Conservation (phyloP, 73 alveolate species). For the Paramecium sonneborni region DNA sequence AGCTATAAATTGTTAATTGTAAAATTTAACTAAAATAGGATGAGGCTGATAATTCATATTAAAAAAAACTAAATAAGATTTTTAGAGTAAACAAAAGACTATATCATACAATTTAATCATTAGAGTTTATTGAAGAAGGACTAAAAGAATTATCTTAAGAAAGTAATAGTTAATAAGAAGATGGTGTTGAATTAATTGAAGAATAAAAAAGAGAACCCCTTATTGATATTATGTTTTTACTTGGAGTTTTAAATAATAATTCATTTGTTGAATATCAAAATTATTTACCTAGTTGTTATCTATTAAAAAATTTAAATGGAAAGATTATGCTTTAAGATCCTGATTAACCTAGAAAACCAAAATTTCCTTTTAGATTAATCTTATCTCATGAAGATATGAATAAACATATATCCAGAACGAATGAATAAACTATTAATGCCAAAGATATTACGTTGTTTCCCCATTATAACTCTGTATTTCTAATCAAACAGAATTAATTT, state of each 20-base stretch:
- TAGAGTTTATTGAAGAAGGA: neutral
- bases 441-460: slow-evolving; percentile 1
- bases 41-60: neutral
- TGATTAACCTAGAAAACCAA: neutral
- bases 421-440: slow-evolving; percentile 13
- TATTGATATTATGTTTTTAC: neutral
- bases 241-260: neutral
- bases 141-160: neutral
- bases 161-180: neutral
- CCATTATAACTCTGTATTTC: slow-evolving; percentile 16
- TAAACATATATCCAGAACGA: slow-evolving; percentile 42
- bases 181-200: neutral
- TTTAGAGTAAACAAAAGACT: neutral
- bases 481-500: neutral
- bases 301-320: neutral
- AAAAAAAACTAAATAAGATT: neutral
- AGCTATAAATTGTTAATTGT: neutral
- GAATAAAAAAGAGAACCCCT: neutral
- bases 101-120: neutral
- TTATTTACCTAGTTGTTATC: neutral
- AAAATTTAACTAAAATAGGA: neutral
- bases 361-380: neutral
- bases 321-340: neutral
- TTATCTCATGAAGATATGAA: slow-evolving; percentile 49
- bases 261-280: neutral